phyloP scores from a whole-genome alignment of 176 grass and related monocot genomes.

The Raddia distichophylla region DNA sequence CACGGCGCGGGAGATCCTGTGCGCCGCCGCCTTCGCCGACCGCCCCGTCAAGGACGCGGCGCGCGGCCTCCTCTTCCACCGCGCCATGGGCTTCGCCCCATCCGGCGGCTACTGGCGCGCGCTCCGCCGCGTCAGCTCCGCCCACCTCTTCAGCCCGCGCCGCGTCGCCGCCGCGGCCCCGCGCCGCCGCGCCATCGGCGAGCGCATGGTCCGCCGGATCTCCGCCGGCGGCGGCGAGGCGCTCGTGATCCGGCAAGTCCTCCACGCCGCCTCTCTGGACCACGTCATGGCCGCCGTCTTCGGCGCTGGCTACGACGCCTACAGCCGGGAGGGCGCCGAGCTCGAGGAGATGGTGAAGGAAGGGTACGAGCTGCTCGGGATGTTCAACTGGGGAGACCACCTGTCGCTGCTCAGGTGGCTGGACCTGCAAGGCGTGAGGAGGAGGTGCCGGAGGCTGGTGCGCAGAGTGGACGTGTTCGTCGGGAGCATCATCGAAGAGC shows the following conservation, averaged over 20 bases:
- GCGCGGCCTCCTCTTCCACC: constrained; percentile 67
- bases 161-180: constrained; percentile 38
- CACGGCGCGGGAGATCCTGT: constrained; percentile 39
- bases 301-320: constrained; percentile 47
- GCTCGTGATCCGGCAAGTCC: constrained; percentile 34
- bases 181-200: constrained; percentile 47
- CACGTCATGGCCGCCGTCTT: constrained; percentile 68
- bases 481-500: constrained; percentile 59
- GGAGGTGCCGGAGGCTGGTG: constrained; percentile 56
- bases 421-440: constrained; percentile 66
- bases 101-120: constrained; percentile 69
- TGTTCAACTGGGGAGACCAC: constrained; percentile 80
- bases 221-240: constrained; percentile 13
- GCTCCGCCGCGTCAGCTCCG: constrained; percentile 45
- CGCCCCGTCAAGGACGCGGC: constrained; percentile 76
- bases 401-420: constrained; percentile 58
- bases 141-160: constrained; percentile 50
- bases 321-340: constrained; percentile 38
- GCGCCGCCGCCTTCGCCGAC: constrained; percentile 53
- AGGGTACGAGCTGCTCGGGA: constrained; percentile 66
- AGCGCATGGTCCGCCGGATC: constrained; percentile 36
- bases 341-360: constrained; percentile 65
- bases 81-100: constrained; percentile 79
- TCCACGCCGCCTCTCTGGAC: constrained; percentile 64
- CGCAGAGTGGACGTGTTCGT: constrained; percentile 62